Evolutionary conservation across 345 rosid species (phyloP).

Genomic region (Hibiscus syriacus): DNA sequence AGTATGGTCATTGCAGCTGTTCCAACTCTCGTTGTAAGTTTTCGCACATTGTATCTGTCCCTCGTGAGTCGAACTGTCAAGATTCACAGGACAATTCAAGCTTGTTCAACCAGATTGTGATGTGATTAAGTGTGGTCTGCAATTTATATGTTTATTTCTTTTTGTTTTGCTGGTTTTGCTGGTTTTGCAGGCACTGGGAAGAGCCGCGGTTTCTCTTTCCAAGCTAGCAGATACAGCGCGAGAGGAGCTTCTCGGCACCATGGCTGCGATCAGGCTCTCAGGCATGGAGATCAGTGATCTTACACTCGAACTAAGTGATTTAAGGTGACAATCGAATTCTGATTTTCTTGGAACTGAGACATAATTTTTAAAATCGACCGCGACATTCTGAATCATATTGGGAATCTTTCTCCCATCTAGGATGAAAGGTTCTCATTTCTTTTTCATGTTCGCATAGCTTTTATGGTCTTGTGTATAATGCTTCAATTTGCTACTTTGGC

Average conservation of each 20-base stretch:
- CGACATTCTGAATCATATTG: too few relatives aligned
- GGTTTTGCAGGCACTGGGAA: constrained; percentile 58
- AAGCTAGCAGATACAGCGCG: constrained; percentile 92
- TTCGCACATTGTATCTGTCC: background rate
- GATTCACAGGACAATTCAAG: background rate
- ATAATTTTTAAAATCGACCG: background rate
- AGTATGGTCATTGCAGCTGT: constrained; percentile 69
- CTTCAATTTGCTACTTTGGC: constrained; percentile 3
- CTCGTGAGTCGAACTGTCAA: background rate
- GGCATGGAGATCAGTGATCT: constrained; percentile 99
- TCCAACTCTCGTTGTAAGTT: constrained; percentile 78
- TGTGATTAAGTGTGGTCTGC: background rate
- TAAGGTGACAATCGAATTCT: constrained; percentile 43
- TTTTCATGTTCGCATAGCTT: background rate
- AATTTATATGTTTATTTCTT: background rate
- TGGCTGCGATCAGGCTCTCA: constrained; percentile 89
- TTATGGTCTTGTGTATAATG: background rate
- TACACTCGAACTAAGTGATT: constrained; percentile 79
- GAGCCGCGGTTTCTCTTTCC: constrained; percentile 81
- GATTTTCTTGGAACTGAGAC: background rate
- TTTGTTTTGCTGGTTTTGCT: background rate
- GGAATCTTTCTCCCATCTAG: too few relatives aligned
- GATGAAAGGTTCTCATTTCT: background rate
- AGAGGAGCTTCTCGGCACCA: constrained; percentile 86
- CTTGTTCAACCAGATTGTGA: background rate